Conservation (phyloP, 306 rosid species). For the Inga laurina region DNA sequence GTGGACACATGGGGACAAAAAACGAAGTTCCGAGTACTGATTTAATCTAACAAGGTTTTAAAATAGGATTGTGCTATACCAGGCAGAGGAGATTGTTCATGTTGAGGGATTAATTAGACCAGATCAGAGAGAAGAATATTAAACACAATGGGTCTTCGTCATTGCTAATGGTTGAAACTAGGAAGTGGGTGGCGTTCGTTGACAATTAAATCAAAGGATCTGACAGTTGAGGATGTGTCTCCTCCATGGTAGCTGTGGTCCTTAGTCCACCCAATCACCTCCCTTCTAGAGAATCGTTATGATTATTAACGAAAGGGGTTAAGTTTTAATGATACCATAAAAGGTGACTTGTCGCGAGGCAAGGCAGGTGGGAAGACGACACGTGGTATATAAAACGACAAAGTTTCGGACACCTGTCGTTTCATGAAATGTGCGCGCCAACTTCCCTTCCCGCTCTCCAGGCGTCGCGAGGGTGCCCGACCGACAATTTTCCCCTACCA, state of each 20-base stretch:
- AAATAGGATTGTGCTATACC: slow-evolving; percentile 11
- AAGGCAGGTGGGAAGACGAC: not conserved
- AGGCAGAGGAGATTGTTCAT: not conserved
- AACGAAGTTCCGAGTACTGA: not conserved
- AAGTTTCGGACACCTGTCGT: not conserved
- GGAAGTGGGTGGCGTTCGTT: not conserved
- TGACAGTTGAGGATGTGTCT: not conserved
- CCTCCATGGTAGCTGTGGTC: not conserved
- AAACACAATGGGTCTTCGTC: not conserved
- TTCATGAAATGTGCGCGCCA: not conserved
- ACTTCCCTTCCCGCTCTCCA: too few relatives aligned
- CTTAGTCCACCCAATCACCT: not conserved
- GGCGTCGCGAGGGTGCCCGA: not conserved
- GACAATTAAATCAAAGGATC: not conserved
- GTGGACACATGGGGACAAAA: not conserved
- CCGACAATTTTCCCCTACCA: not conserved
- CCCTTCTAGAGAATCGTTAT: not conserved
- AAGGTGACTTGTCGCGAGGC: not conserved
- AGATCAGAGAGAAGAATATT: slow-evolving; percentile 6
- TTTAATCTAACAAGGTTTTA: slow-evolving; percentile 28
- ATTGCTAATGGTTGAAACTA: not conserved
- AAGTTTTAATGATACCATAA: not conserved
- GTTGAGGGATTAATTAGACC: not conserved
- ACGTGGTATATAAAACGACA: not conserved
- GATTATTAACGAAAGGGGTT: not conserved